These are phyloP conservation scores for Pseudocercospora eumusae DNA, from an alignment of 2,329 filamentous ascomycete genomes.

Conservation along the genomic window DNA sequence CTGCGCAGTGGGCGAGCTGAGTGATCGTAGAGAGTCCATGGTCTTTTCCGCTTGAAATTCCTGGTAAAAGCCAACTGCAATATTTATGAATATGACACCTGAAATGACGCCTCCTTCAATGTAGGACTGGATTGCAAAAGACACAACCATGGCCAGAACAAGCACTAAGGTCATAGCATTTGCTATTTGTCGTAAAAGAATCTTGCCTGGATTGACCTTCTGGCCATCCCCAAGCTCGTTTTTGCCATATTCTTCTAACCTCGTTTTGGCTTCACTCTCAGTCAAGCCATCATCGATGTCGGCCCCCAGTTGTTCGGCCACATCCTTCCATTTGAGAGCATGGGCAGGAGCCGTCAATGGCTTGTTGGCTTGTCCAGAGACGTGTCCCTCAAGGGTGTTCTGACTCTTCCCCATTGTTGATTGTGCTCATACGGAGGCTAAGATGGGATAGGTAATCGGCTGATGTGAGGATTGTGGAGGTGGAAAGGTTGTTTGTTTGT, in stretches of 20 bases:
- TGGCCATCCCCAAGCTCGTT: conserved; percentile 72
- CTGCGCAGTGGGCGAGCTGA: conserved; percentile 50
- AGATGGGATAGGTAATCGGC: conserved; percentile 1
- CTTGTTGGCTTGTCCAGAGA: conserved; percentile 45
- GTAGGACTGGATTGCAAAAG: conserved; percentile 50
- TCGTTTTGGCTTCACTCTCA: conserved; percentile 58
- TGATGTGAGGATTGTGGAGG: conserved; percentile 16
- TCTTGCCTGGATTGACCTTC: conserved; percentile 69
- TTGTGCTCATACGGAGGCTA: conserved; percentile 10
- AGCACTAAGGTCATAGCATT: conserved; percentile 74
- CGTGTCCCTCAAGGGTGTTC: conserved; percentile 29
- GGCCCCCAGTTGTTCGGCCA: conserved; percentile 61
- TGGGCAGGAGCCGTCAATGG: conserved; percentile 65
- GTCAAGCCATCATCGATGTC: conserved; percentile 68
- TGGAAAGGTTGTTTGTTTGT: background rate
- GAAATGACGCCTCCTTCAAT: conserved; percentile 54
- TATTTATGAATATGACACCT: conserved; percentile 49
- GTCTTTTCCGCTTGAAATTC: conserved; percentile 53
- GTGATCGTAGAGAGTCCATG: conserved; percentile 51
- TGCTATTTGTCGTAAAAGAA: conserved; percentile 69
- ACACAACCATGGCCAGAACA: conserved; percentile 53
- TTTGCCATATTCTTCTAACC: conserved; percentile 61
- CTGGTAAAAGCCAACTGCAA: conserved; percentile 50
- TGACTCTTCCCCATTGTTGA: conserved; percentile 24
- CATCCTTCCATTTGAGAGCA: conserved; percentile 56